Percentiles rank a stretch among this genome's conserved stretches.
These are phyloP conservation scores for Lactarius indigo DNA, from an alignment of 768 basidiomycete species.

Conservation along the genomic window DNA sequence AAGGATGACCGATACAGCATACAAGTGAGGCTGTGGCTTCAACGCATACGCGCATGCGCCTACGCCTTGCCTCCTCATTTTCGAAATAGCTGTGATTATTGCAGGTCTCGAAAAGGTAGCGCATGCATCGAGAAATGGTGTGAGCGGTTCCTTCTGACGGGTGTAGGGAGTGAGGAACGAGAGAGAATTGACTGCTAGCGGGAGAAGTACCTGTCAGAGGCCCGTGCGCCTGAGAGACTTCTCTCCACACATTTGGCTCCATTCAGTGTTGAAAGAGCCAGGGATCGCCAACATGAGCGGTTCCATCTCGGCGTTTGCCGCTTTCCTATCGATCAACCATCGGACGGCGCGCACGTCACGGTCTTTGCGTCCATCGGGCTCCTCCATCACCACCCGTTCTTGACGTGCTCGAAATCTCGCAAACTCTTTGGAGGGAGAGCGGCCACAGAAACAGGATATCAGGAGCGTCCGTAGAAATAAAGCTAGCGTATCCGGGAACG, in stretches of 20 bases:
- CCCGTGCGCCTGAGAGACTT: background rate
- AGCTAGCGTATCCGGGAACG: too few species aligned
- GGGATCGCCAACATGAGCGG: background rate
- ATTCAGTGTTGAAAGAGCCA: background rate
- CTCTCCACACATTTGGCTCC: background rate
- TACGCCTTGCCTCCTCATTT: background rate
- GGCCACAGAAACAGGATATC: background rate
- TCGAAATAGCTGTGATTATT: background rate
- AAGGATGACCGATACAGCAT: background rate
- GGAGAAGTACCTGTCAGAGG: too few species aligned
- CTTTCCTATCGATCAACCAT: background rate
- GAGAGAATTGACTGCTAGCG: background rate
- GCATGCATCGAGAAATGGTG: background rate
- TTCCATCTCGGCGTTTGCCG: background rate
- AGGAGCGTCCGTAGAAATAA: background rate
- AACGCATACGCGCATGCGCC: background rate
- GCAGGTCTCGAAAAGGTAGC: background rate
- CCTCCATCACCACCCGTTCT: background rate
- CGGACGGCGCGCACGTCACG: slow-evolving; percentile 1
- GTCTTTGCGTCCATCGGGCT: background rate
- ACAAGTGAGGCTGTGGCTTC: background rate
- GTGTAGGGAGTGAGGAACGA: fast-evolving
- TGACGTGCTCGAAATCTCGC: background rate
- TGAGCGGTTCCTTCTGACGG: background rate
- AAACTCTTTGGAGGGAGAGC: too few species aligned